These are phyloP conservation scores for Persicaria maculosa DNA, from an alignment of 148 eudicot species.

Conservation along the genomic window DNA sequence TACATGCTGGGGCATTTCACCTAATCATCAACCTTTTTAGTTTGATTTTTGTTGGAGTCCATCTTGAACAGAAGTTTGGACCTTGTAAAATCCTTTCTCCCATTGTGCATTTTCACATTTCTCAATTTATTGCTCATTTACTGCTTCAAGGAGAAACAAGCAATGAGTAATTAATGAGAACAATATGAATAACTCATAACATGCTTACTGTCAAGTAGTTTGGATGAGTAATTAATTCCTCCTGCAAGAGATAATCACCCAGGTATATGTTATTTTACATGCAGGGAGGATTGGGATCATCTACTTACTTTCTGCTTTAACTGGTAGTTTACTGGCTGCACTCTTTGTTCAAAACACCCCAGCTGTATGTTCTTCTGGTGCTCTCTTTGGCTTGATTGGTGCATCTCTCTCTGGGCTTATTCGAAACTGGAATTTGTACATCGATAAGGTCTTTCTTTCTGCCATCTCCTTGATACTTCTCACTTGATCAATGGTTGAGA, in stretches of 20 bases:
- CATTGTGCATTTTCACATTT: neutral
- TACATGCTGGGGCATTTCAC: constrained; percentile 73
- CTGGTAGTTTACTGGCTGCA: constrained; percentile 47
- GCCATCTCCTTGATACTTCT: neutral
- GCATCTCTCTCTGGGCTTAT: constrained; percentile 62
- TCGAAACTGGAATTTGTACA: constrained; percentile 57
- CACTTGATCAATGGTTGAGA: neutral
- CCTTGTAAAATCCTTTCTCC: constrained; percentile 33
- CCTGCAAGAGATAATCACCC: neutral
- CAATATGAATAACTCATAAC: neutral
- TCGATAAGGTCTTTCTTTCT: constrained; percentile 43
- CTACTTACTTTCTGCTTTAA: constrained; percentile 56
- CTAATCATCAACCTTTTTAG: constrained; percentile 48
- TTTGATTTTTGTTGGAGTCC: constrained; percentile 56
- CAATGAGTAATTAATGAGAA: neutral
- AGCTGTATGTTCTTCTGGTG: constrained; percentile 58
- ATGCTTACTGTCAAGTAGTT: neutral
- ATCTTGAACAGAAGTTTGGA: constrained; percentile 77
- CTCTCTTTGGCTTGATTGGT: constrained; percentile 80
- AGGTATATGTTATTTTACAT: constrained; percentile 6
- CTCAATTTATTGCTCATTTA: neutral
- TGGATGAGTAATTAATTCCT: neutral
- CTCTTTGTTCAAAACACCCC: constrained; percentile 59
- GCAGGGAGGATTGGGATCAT: constrained; percentile 70
- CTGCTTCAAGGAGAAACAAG: neutral